A percentile compares a stretch with the other conserved stretches of the same genome.
Conservation (phyloP, 2,329 filamentous ascomycete genomes). For the Akanthomyces uredinophilus region DNA sequence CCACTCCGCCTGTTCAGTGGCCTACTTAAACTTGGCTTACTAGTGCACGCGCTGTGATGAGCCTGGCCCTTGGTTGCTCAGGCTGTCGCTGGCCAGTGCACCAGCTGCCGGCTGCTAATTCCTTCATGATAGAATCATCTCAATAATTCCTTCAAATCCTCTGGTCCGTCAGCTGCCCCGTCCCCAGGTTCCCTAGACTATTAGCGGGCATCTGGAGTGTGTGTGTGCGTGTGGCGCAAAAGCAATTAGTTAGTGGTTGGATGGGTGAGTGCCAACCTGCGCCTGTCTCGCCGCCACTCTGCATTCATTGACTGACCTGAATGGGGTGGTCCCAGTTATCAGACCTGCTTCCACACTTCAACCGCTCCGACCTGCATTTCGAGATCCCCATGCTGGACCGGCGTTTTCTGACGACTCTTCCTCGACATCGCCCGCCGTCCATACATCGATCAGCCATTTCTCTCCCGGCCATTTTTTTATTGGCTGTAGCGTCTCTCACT, state of each 20-base stretch:
- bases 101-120: neutral
- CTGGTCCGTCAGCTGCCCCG: neutral
- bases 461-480: slow-evolving; percentile 10
- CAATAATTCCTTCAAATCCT: neutral
- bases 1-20: neutral
- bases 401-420: slow-evolving; percentile 7
- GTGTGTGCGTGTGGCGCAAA: neutral
- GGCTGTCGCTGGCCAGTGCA: neutral
- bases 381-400: slow-evolving; percentile 11
- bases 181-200: neutral
- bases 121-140: neutral
- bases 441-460: neutral
- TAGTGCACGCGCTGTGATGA: neutral
- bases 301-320: slow-evolving; percentile 5
- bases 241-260: neutral
- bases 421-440: slow-evolving; percentile 8
- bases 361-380: slow-evolving; percentile 6
- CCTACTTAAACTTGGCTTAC: too few species aligned
- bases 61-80: neutral
- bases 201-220: too few species aligned
- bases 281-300: slow-evolving; percentile 4
- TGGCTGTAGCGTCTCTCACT: slow-evolving; percentile 11
- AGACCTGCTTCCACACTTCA: slow-evolving; percentile 13
- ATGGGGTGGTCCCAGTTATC: slow-evolving; percentile 2
- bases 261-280: neutral